Percentiles rank a stretch among this genome's conserved stretches.
Evolutionary conservation across 192 early-diverging fungal genomes (phyloP).

Genomic region (Podila horticola): DNA sequence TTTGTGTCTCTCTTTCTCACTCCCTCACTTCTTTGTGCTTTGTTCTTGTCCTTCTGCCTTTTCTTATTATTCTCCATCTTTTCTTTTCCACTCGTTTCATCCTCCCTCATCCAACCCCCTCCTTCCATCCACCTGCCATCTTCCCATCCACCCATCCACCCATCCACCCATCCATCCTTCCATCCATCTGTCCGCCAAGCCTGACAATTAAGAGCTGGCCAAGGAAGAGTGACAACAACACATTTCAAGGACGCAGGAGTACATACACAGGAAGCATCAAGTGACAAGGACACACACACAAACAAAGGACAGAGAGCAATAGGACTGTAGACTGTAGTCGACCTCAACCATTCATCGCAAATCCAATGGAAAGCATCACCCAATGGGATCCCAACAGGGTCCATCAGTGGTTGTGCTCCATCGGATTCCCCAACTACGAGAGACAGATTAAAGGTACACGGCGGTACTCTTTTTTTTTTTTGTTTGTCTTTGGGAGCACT

Average conservation of each 20-base stretch:
- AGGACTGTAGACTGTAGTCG: too few relatives aligned
- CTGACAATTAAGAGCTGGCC: too few relatives aligned
- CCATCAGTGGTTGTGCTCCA: constrained; percentile 60
- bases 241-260: background rate
- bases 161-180: background rate
- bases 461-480: background rate
- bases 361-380: constrained; percentile 61
- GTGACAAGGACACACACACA: background rate
- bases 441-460: constrained; percentile 64
- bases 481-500: background rate
- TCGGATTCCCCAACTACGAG: constrained; percentile 66
- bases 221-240: background rate
- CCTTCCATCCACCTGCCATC: background rate
- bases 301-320: background rate
- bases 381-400: constrained; percentile 67
- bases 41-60: background rate
- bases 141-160: background rate
- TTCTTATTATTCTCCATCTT: too few relatives aligned
- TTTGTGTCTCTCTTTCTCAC: background rate
- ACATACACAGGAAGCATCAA: background rate
- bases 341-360: background rate
- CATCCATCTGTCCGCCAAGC: background rate
- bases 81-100: background rate
- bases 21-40: too few relatives aligned
- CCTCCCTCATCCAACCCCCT: background rate